Percentiles rank a stretch among this genome's conserved stretches.
Conservation (phyloP, 306 rosid species). For the Quercus robur region DNA sequence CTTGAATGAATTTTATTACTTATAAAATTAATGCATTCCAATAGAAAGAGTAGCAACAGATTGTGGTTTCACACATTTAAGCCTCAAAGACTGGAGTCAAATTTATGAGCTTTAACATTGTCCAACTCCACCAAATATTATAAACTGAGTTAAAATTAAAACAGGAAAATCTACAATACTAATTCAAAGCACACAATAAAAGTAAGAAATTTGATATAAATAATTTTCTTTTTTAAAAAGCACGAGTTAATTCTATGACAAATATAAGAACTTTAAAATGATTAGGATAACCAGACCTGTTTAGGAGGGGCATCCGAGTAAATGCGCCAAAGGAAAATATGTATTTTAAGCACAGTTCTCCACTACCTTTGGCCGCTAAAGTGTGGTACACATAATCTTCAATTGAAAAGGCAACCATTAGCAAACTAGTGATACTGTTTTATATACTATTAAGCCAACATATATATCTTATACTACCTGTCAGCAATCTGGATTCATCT, state of each 20-base stretch:
- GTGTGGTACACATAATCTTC: constrained; percentile 93
- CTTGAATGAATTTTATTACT: not conserved
- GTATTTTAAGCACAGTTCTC: constrained; percentile 88
- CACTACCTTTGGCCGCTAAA: constrained; percentile 89
- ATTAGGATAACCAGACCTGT: constrained; percentile 52
- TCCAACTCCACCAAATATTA: not conserved
- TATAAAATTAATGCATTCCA: not conserved
- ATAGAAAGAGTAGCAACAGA: not conserved
- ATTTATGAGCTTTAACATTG: not conserved
- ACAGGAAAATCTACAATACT: too few species aligned
- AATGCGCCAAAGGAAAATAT: constrained; percentile 88
- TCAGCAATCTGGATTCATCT: constrained; percentile 65
- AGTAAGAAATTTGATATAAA: not conserved
- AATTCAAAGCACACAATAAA: not conserved
- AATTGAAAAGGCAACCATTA: constrained; percentile 27
- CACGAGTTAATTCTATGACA: not conserved
- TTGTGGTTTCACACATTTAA: not conserved
- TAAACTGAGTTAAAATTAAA: too few species aligned
- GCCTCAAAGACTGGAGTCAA: not conserved
- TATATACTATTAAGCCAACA: constrained; percentile 5
- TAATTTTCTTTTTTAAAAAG: accelerated
- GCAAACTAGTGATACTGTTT: constrained; percentile 13
- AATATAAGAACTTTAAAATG: not conserved
- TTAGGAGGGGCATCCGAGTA: constrained; percentile 79
- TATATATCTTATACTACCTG: constrained; percentile 49